These are phyloP conservation scores for Phytopythium vexans DNA, from an alignment of 352 stramenopile species.

Conservation along the genomic window DNA sequence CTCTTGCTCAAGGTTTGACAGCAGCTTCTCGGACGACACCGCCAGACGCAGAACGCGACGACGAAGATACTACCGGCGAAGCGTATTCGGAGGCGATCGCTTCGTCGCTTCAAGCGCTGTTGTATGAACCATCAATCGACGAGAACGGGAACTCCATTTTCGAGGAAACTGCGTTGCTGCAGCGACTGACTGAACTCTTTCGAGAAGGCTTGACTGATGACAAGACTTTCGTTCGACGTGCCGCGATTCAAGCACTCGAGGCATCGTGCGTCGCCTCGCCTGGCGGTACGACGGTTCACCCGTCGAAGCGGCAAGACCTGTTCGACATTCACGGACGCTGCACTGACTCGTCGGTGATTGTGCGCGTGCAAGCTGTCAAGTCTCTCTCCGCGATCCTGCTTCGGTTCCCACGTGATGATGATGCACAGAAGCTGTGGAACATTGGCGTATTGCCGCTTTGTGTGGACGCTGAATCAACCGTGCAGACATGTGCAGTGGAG, in stretches of 20 bases:
- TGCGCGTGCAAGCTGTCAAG: conserved; percentile 81
- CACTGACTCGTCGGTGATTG: conserved; percentile 68
- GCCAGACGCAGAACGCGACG: conserved; percentile 9
- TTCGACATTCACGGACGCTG: conserved; percentile 78
- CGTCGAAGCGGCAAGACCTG: conserved; percentile 57
- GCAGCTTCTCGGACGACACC: not conserved
- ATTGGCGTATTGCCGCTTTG: conserved; percentile 80
- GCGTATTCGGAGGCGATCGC: conserved; percentile 35
- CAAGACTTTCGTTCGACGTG: conserved; percentile 81
- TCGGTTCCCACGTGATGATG: conserved; percentile 59
- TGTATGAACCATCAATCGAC: conserved; percentile 36
- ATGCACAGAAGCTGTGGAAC: conserved; percentile 83
- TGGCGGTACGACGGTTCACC: conserved; percentile 29
- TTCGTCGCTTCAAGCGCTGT: conserved; percentile 40
- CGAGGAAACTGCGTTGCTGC: conserved; percentile 66
- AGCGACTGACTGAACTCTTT: conserved; percentile 67
- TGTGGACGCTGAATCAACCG: conserved; percentile 70
- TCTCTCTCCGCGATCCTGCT: conserved; percentile 76
- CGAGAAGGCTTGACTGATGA: conserved; percentile 71
- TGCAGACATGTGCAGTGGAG: conserved; percentile 65
- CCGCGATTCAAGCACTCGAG: conserved; percentile 75
- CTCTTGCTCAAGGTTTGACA: conserved; percentile 47
- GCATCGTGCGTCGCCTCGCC: conserved; percentile 59
- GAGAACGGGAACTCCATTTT: conserved; percentile 23
- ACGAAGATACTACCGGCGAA: conserved; percentile 17